Conservation (phyloP, 495 filamentous ascomycete genomes). For the Alectoria sarmentosa region DNA sequence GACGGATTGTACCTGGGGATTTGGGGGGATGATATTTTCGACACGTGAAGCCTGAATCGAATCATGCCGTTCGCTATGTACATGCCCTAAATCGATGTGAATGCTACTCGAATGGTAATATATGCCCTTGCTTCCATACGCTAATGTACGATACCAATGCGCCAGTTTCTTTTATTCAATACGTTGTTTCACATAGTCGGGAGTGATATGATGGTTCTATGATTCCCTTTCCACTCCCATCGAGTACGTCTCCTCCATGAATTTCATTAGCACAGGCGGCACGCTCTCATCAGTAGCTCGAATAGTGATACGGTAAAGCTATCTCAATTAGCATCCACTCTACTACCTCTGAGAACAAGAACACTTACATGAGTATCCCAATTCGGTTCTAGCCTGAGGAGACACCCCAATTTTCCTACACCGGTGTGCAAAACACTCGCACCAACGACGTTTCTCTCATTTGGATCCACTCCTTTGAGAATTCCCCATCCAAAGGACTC, state of each 20-base stretch:
- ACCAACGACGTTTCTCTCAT: constrained; percentile 85
- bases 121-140: not conserved
- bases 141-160: not conserved
- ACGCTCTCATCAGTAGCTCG: constrained; percentile 88
- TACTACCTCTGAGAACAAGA: not conserved
- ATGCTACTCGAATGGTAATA: not conserved
- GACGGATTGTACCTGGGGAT: no score
- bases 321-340: constrained; percentile 1
- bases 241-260: constrained; percentile 77
- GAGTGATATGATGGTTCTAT: constrained; percentile 2
- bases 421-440: constrained; percentile 85
- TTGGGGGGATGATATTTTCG: not conserved
- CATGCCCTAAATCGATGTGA: not conserved
- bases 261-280: constrained; percentile 68
- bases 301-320: constrained; percentile 96
- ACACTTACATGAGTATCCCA: constrained; percentile 70
- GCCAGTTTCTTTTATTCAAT: not conserved
- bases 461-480: constrained; percentile 79
- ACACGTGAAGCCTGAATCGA: not conserved
- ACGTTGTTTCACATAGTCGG: not conserved
- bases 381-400: constrained; percentile 92
- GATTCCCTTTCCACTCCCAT: constrained; percentile 37
- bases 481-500: constrained; percentile 85
- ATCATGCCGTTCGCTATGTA: not conserved
- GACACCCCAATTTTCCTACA: constrained; percentile 85